Evolutionary conservation across 129 eudicot genomes (phyloP).

Genomic region (Lactuca sativa): DNA sequence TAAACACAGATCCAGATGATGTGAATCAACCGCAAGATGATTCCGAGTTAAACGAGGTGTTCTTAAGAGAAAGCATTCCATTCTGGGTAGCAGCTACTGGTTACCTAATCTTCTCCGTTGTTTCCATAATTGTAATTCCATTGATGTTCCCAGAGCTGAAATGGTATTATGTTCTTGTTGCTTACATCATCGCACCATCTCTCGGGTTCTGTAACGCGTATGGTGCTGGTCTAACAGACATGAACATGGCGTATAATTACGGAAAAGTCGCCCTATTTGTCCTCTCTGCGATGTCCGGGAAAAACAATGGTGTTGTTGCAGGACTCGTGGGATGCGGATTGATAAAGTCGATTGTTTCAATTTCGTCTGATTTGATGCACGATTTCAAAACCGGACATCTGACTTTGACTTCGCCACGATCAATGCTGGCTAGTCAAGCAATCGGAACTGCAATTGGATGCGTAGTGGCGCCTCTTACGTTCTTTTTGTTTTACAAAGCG

Average conservation of each 20-base stretch:
- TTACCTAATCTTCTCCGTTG: slow-evolving; percentile 53
- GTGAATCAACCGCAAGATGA: slow-evolving; percentile 36
- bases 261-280: slow-evolving; percentile 89
- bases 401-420: slow-evolving; percentile 80
- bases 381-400: slow-evolving; percentile 87
- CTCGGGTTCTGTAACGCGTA: slow-evolving; percentile 90
- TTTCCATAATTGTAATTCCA: slow-evolving; percentile 70
- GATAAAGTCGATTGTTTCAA: slow-evolving; percentile 68
- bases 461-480: slow-evolving; percentile 77
- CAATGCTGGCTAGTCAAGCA: slow-evolving; percentile 83
- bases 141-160: slow-evolving; percentile 73
- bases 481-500: slow-evolving; percentile 74
- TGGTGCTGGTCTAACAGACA: slow-evolving; percentile 92
- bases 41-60: slow-evolving; percentile 61
- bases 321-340: slow-evolving; percentile 86
- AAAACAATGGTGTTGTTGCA: slow-evolving; percentile 68
- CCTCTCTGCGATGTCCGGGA: slow-evolving; percentile 63
- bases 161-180: slow-evolving; percentile 74
- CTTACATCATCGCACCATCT: slow-evolving; percentile 74
- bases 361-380: slow-evolving; percentile 90
- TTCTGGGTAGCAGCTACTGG: slow-evolving; percentile 74
- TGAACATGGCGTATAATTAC: slow-evolving; percentile 92
- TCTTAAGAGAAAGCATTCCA: slow-evolving; percentile 72
- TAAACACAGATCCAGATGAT: slow-evolving; percentile 41
- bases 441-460: slow-evolving; percentile 88